Conservation (phyloP, 768 basidiomycete genomes). For the Obba rivulosa region DNA sequence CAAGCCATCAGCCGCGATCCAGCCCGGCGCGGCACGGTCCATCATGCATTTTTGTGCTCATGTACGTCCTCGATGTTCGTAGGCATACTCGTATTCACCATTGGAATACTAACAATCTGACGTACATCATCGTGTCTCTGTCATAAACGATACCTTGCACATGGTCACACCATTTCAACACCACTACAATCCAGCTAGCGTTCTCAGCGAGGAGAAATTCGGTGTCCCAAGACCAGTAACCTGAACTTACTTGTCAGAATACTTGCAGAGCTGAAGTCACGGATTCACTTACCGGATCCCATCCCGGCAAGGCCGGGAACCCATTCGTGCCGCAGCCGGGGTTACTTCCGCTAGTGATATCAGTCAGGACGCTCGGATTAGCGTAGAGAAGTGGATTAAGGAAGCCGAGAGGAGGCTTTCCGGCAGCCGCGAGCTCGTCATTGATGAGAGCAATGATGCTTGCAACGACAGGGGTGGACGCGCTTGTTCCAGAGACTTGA, state of each 20-base stretch:
- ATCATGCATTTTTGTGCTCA: too few relatives aligned
- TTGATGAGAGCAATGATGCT: constrained; percentile 54
- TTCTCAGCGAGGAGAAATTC: constrained; percentile 23
- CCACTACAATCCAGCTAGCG: constrained; percentile 12
- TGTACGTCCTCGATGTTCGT: too few relatives aligned
- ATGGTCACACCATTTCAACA: too few relatives aligned
- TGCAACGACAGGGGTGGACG: constrained; percentile 57
- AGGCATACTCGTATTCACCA: too few relatives aligned
- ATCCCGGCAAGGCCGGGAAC: constrained; percentile 22
- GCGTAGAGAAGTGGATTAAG: constrained; percentile 31
- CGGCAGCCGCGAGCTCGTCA: constrained; percentile 23
- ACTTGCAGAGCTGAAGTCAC: not conserved
- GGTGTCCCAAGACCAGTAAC: constrained; percentile 32
- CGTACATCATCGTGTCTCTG: too few relatives aligned
- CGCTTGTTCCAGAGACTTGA: constrained; percentile 50
- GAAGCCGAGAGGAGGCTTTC: constrained; percentile 27
- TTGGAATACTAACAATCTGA: too few relatives aligned
- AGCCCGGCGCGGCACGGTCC: too few relatives aligned
- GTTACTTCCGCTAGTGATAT: constrained; percentile 10
- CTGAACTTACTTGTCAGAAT: not conserved
- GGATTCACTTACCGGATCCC: constrained; percentile 24
- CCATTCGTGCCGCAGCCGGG: constrained; percentile 21
- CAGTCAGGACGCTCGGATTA: constrained; percentile 13
- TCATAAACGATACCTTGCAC: too few relatives aligned
- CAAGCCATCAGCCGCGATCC: too few relatives aligned